Conservation (phyloP, 2,329 filamentous ascomycete species). For the Ceratocystis smalleyi region DNA sequence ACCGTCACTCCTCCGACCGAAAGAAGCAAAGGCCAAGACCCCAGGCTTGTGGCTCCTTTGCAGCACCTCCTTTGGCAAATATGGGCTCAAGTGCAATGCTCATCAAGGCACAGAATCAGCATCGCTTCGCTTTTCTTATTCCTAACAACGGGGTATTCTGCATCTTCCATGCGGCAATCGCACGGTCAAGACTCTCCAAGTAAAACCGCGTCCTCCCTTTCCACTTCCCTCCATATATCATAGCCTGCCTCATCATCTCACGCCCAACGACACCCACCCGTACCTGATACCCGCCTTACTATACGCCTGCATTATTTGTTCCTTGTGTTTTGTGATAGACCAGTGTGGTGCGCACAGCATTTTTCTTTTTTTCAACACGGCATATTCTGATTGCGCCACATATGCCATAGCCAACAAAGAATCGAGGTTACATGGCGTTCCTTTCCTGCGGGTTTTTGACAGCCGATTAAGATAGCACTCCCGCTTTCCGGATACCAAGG, state of each 20-base stretch:
- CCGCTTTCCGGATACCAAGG: background rate
- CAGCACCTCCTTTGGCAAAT: background rate
- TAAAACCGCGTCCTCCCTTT: background rate
- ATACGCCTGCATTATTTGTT: background rate
- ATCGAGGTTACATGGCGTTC: background rate
- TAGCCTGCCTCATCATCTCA: background rate
- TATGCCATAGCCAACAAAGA: background rate
- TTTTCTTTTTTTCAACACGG: background rate
- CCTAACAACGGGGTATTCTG: background rate
- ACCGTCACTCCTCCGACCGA: background rate
- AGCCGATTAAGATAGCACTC: background rate
- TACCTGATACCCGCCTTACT: no score
- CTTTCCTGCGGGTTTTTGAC: background rate
- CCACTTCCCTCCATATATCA: background rate
- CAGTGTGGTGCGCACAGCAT: background rate
- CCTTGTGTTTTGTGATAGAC: background rate
- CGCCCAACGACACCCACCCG: background rate
- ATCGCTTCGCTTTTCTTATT: background rate
- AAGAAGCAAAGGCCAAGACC: background rate
- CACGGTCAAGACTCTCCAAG: background rate
- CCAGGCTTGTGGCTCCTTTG: background rate
- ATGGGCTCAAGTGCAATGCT: background rate
- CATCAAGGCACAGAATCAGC: background rate
- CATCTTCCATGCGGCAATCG: background rate
- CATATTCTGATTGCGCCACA: background rate